Evolutionary conservation across 2,329 filamentous ascomycete species (phyloP).

Genomic region (Colletotrichum abscissum): DNA sequence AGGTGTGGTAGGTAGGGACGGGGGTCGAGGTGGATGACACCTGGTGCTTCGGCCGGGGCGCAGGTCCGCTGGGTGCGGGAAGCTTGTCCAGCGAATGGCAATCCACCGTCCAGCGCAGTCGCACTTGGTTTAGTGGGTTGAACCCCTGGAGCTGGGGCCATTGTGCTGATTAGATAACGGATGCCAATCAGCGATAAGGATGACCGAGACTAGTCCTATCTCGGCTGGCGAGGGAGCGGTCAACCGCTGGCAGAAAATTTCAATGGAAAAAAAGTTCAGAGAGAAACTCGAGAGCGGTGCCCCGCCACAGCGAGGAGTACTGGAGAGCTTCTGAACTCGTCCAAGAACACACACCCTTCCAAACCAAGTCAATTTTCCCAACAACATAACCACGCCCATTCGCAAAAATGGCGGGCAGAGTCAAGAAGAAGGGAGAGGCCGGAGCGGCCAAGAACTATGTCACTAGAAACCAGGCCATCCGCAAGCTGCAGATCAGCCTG

Average conservation of each 20-base stretch:
- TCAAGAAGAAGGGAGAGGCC: slow-evolving; percentile 93
- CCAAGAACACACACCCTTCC: slow-evolving; percentile 15
- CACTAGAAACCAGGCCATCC: slow-evolving; percentile 94
- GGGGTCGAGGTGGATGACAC: slow-evolving; percentile 39
- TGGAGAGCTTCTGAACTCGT: slow-evolving; percentile 34
- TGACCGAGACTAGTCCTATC: background rate
- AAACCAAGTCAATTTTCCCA: slow-evolving; percentile 25
- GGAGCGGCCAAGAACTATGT: slow-evolving; percentile 99
- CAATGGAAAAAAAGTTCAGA: slow-evolving; percentile 44
- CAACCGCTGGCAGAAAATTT: slow-evolving; percentile 38
- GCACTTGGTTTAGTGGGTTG: slow-evolving; percentile 27
- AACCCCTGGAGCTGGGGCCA: slow-evolving; percentile 27
- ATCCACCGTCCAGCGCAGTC: slow-evolving; percentile 14
- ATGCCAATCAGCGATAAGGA: slow-evolving; percentile 1
- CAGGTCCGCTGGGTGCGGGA: slow-evolving; percentile 1
- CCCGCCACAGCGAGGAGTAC: slow-evolving; percentile 43
- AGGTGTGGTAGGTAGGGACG: slow-evolving; percentile 20
- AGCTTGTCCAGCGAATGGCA: slow-evolving; percentile 23
- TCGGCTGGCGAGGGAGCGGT: slow-evolving; percentile 32
- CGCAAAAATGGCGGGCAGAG: slow-evolving; percentile 69
- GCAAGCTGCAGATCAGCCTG: slow-evolving; percentile 96
- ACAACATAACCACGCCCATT: slow-evolving; percentile 34
- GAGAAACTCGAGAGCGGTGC: slow-evolving; percentile 42
- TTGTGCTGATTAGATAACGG: slow-evolving; percentile 27
- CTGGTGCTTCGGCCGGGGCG: slow-evolving; percentile 36